Conservation (phyloP, 768 basidiomycete species). For the Trametes cingulata region DNA sequence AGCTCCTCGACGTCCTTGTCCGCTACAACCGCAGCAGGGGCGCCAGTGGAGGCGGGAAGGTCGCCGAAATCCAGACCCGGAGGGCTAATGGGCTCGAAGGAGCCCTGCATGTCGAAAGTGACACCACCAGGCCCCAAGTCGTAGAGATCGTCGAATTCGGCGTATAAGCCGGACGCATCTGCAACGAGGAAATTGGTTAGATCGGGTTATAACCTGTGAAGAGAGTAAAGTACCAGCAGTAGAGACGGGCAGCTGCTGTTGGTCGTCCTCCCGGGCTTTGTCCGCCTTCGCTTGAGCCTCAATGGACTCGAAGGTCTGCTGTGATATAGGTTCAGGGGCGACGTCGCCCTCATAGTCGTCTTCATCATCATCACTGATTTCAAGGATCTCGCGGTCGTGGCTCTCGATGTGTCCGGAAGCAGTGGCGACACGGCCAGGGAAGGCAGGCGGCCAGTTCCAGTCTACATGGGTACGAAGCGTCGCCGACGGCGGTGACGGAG, state of each 20-base stretch:
- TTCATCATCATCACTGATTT: slow-evolving; percentile 30
- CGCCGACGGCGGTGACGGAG: slow-evolving; percentile 10
- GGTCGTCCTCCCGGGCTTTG: background rate
- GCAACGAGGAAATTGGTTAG: background rate
- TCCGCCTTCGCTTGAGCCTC: background rate
- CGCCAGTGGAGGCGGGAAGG: slow-evolving; percentile 6
- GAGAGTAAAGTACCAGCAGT: background rate
- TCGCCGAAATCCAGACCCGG: slow-evolving; percentile 22
- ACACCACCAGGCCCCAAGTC: background rate
- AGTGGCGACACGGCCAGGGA: slow-evolving; percentile 29
- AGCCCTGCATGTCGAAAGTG: slow-evolving; percentile 4
- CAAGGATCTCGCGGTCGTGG: slow-evolving; percentile 21
- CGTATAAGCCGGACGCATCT: background rate
- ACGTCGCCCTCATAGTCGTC: slow-evolving; percentile 11
- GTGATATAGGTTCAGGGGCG: background rate
- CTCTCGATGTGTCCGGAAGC: slow-evolving; percentile 19
- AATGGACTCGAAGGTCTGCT: background rate
- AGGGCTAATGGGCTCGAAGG: slow-evolving; percentile 17
- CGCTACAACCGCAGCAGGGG: background rate
- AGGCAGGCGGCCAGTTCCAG: slow-evolving; percentile 40
- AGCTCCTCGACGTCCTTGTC: background rate
- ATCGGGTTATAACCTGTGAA: background rate
- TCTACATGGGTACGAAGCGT: slow-evolving; percentile 29
- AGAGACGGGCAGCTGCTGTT: background rate
- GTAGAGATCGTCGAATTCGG: slow-evolving; percentile 12